phyloP scores from a whole-genome alignment of 352 stramenopile species.

The Globisporangium alternatum region DNA sequence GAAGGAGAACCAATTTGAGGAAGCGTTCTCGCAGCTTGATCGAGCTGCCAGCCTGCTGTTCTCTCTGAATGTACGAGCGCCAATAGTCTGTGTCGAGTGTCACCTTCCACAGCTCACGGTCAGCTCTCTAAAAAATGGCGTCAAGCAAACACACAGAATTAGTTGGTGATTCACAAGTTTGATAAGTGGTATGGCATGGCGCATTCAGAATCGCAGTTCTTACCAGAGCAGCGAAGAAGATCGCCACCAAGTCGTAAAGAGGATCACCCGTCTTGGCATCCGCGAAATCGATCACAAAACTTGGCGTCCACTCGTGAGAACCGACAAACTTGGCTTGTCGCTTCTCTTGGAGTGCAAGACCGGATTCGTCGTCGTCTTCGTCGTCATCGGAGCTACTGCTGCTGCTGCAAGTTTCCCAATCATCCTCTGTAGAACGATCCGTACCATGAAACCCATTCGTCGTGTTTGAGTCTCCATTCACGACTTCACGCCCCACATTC shows the following conservation, averaged over 20 bases:
- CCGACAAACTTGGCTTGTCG: constrained; percentile 52
- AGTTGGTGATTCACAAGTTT: not conserved
- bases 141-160: not conserved
- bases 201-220: constrained; percentile 11
- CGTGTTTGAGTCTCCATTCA: constrained; percentile 11
- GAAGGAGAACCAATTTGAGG: constrained; percentile 68
- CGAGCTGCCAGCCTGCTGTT: constrained; percentile 18
- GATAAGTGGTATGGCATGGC: not conserved
- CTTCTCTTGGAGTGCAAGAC: constrained; percentile 29
- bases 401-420: constrained; percentile 53
- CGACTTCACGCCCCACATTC: constrained; percentile 23
- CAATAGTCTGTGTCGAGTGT: constrained; percentile 66
- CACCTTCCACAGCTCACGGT: constrained; percentile 54
- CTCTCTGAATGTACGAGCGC: constrained; percentile 60
- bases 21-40: constrained; percentile 53
- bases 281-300: constrained; percentile 84
- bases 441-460: constrained; percentile 5
- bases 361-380: constrained; percentile 31
- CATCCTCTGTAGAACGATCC: constrained; percentile 22
- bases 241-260: constrained; percentile 80
- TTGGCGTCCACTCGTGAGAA: constrained; percentile 49
- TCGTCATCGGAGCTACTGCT: constrained; percentile 49
- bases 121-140: constrained; percentile 47
- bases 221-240: constrained; percentile 82
- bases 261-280: constrained; percentile 85